Percentiles rank a stretch among this genome's conserved stretches.
These are phyloP conservation scores for Symbiodinium natans DNA, from an alignment of 73 alveolate species.

Conservation along the genomic window DNA sequence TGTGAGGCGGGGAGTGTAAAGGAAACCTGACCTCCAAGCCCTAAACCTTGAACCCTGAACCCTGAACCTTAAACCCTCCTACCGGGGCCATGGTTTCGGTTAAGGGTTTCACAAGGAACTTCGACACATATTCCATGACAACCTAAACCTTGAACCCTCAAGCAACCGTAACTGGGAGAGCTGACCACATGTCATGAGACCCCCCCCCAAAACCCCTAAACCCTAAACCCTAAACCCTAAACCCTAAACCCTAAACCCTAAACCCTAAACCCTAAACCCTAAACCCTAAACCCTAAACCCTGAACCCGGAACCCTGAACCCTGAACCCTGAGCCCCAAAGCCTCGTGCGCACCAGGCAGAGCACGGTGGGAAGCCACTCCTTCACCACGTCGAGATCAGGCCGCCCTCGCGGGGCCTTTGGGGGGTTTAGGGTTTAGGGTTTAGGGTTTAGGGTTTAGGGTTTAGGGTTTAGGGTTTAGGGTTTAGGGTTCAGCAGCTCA, in stretches of 20 bases:
- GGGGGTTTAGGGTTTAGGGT: neutral
- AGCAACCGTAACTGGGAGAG: no score
- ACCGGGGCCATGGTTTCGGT: no score
- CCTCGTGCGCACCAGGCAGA: neutral
- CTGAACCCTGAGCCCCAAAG: neutral
- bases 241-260: no score
- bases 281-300: neutral
- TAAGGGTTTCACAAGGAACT: no score
- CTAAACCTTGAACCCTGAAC: no score
- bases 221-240: neutral
- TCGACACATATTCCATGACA: no score
- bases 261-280: neutral
- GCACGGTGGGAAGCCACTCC: conserved; percentile 30
- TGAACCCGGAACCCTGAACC: neutral
- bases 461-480: neutral
- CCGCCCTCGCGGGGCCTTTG: no score
- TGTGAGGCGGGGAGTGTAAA: no score
- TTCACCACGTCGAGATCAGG: conserved; percentile 91
- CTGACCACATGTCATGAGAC: no score
- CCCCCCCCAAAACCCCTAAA: neutral
- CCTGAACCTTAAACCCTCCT: no score
- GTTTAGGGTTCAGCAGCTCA: neutral
- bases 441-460: neutral
- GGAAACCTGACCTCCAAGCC: no score
- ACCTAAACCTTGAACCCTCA: no score